Percentiles rank a stretch among this genome's conserved stretches.
Evolutionary conservation across 768 basidiomycete genomes (phyloP).

Genomic region (Boletellus emodensis): DNA sequence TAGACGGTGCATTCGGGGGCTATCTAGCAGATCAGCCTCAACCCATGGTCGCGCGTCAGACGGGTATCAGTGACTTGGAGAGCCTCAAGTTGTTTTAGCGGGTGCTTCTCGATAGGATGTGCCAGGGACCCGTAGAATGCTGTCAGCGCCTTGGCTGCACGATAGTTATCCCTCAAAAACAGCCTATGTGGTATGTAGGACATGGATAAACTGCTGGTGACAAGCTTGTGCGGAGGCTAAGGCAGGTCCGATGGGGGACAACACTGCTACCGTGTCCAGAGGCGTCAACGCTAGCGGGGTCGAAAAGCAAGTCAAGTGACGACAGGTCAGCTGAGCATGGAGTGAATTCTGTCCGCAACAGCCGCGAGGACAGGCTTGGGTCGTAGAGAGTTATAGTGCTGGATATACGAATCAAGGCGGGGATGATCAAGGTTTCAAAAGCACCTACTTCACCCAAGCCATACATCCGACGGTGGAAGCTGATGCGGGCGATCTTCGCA

Average conservation of each 20-base stretch:
- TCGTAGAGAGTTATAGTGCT: constrained; percentile 89
- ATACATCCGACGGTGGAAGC: constrained; percentile 93
- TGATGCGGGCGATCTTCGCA: constrained; percentile 59
- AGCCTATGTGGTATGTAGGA: constrained; percentile 9
- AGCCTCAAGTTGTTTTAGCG: constrained; percentile 57
- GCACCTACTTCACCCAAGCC: constrained; percentile 87
- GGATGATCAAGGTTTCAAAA: not conserved
- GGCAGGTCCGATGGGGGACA: not conserved
- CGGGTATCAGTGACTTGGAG: constrained; percentile 50
- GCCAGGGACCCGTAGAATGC: not conserved
- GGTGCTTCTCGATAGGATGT: not conserved
- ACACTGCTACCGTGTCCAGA: no score
- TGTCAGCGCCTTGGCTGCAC: not conserved
- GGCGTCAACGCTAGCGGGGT: not conserved
- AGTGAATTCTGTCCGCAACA: constrained; percentile 31
- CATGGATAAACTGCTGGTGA: not conserved
- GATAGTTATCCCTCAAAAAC: constrained; percentile 1
- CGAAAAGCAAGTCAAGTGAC: not conserved
- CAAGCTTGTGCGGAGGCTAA: not conserved
- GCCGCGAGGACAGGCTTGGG: constrained; percentile 40
- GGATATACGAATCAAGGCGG: constrained; percentile 9
- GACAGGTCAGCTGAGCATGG: constrained; percentile 25
- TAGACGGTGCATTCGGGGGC: constrained; percentile 72
- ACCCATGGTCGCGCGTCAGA: constrained; percentile 46
- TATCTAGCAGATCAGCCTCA: constrained; percentile 71